Evolutionary conservation across 345 rosid species (phyloP).

Genomic region (Citrus glauca): DNA sequence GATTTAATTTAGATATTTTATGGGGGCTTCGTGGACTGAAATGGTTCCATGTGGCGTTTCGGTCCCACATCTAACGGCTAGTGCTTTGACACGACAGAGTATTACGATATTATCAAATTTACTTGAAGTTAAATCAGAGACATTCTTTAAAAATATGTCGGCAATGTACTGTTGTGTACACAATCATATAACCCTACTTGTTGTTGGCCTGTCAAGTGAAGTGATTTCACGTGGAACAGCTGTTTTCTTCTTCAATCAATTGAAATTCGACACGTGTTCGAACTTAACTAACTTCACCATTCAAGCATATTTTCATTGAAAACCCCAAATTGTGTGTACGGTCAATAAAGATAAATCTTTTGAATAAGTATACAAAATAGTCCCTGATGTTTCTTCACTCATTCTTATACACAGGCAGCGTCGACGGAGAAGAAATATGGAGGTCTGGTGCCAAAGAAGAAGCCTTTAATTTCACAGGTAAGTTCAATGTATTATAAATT

Average conservation of each 20-base stretch:
- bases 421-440: constrained; percentile 51
- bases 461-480: constrained; percentile 72
- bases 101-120: background rate
- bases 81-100: background rate
- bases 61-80: constrained; percentile 28
- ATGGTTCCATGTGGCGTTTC: constrained; percentile 4
- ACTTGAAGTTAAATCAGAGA: background rate
- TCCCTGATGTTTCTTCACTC: background rate
- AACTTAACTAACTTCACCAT: accelerated
- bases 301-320: background rate
- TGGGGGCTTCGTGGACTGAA: constrained; percentile 2
- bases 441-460: constrained; percentile 79
- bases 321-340: background rate
- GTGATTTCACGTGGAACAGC: background rate
- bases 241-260: background rate
- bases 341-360: background rate
- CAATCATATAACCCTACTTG: background rate
- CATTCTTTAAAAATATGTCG: constrained; percentile 26
- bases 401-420: constrained; percentile 18
- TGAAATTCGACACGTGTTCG: background rate
- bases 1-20: background rate
- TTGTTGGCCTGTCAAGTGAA: constrained; percentile 3
- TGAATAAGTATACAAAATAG: background rate
- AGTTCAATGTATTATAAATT: background rate
- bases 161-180: constrained; percentile 15